Conservation (phyloP, 2,329 filamentous ascomycete genomes). For the Aspergillus pseudonomiae region DNA sequence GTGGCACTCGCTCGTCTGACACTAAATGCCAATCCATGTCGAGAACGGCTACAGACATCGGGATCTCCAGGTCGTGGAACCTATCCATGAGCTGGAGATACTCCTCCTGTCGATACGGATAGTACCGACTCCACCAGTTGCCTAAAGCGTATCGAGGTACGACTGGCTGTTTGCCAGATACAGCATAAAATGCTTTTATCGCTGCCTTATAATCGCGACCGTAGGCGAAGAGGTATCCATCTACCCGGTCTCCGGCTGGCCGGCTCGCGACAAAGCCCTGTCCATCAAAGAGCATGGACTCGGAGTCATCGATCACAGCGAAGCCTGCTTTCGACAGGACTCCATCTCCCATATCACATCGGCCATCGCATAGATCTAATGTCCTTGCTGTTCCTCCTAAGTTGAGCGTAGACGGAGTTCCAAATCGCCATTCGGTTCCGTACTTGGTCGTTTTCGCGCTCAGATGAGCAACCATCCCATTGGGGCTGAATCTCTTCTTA, state of each 20-base stretch:
- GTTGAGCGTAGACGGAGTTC: constrained; percentile 46
- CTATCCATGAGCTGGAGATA: constrained; percentile 62
- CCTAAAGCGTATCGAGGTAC: constrained; percentile 62
- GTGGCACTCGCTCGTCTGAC: constrained; percentile 46
- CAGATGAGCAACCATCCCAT: constrained; percentile 53
- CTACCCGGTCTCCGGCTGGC: constrained; percentile 52
- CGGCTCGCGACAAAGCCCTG: constrained; percentile 57
- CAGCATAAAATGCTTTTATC: constrained; percentile 56
- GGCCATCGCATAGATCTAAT: constrained; percentile 57
- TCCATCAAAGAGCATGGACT: constrained; percentile 60
- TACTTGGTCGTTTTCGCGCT: constrained; percentile 47
- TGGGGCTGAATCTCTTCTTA: constrained; percentile 57
- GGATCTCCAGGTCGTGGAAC: constrained; percentile 56
- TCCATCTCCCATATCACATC: constrained; percentile 53
- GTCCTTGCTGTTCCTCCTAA: constrained; percentile 57
- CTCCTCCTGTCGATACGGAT: constrained; percentile 59
- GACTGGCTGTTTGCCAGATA: constrained; percentile 60
- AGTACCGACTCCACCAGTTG: constrained; percentile 69
- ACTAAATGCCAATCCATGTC: constrained; percentile 71
- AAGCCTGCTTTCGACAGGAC: constrained; percentile 56
- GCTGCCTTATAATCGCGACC: constrained; percentile 60
- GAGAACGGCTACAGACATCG: constrained; percentile 62
- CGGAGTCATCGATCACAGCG: constrained; percentile 57
- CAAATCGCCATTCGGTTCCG: constrained; percentile 57
- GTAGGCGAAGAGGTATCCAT: constrained; percentile 64